These are phyloP conservation scores for Toxicodendron radicans DNA, from an alignment of 345 rosid genomes.

Conservation along the genomic window DNA sequence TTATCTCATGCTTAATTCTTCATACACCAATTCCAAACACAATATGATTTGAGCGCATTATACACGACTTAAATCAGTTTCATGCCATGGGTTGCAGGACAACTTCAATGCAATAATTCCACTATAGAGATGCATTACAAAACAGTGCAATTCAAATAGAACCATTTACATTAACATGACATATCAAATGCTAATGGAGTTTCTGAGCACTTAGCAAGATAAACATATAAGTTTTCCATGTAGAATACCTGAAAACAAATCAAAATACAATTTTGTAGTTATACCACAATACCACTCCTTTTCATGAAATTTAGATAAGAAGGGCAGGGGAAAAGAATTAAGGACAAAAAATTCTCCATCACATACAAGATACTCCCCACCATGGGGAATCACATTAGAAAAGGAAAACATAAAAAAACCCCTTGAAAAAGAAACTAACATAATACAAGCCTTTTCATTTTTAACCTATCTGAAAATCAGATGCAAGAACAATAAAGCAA, in stretches of 20 bases:
- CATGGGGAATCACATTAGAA: constrained; percentile 26
- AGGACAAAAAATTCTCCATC: constrained; percentile 30
- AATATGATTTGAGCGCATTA: neutral
- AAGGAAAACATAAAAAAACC: constrained; percentile 3
- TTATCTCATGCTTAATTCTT: neutral
- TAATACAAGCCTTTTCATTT: constrained; percentile 43
- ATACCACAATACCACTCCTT: constrained; percentile 27
- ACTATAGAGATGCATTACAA: neutral
- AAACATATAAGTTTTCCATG: constrained; percentile 1
- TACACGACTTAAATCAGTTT: neutral
- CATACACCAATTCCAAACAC: neutral
- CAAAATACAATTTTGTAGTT: constrained; percentile 25
- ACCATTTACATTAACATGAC: neutral
- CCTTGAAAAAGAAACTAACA: constrained; percentile 23
- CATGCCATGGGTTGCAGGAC: neutral
- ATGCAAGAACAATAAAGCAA: constrained; percentile 34
- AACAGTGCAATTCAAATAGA: neutral
- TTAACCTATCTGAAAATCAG: constrained; percentile 35
- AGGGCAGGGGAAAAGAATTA: constrained; percentile 22
- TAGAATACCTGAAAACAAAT: constrained; percentile 18
- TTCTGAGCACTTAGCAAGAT: neutral
- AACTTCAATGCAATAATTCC: neutral
- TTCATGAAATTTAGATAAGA: constrained; percentile 28
- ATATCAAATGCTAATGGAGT: neutral
- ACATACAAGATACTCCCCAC: constrained; percentile 35